Base-by-base conservation (phyloP, 2,329 filamentous ascomycete species). In the Aspergillus felis region DNA sequence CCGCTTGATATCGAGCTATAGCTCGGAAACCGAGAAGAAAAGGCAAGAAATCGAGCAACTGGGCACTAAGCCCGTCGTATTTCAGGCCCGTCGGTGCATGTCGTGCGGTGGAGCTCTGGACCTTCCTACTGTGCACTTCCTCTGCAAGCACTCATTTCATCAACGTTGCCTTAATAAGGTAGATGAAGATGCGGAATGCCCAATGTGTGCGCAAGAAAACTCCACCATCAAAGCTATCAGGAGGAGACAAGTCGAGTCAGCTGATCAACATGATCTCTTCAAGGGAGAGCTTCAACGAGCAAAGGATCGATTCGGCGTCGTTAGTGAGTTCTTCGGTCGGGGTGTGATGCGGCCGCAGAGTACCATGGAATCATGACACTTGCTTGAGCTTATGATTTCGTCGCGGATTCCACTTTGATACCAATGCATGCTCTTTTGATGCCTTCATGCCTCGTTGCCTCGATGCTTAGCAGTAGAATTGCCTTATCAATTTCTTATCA, bases 81-180 rank as follows among this genome's bases (percentile, higher is more conserved):
- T 99, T 80, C 91, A 95, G 72, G 87, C 92, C 0, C 92, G 92
- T 35, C 85, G 94, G 53, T 99, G 94, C 72, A 87, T 89, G 28
- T 87, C 89, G 53, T 99, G 94, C 72, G 86, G 86, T 17, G 84
- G 86, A 41, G 82, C 85, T 27, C 81, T 97, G 20, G 92, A 97
- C 63, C 80, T 97, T 12, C 94, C 94, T 0, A 90, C 88, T 0
- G 92, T 99, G 50, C 94, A 99, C 71, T 99, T 99, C 73, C 76
- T 99, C 61, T 99, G 94, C 79, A 96, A 96, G 73, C 94, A 99
- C 73, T 92, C 88, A 59, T 99, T 97, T 80, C 94, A 99, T 71
- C 91, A 96, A 76, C 83, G 90, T 49, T 99, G 93, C 74, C 78
- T 99, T 46, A 90, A 90, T 69, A 79, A 81, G 4, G 79, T 80